phyloP scores from a whole-genome alignment of 2,329 filamentous ascomycete species.

The Ceratocystiopsis sp. region DNA sequence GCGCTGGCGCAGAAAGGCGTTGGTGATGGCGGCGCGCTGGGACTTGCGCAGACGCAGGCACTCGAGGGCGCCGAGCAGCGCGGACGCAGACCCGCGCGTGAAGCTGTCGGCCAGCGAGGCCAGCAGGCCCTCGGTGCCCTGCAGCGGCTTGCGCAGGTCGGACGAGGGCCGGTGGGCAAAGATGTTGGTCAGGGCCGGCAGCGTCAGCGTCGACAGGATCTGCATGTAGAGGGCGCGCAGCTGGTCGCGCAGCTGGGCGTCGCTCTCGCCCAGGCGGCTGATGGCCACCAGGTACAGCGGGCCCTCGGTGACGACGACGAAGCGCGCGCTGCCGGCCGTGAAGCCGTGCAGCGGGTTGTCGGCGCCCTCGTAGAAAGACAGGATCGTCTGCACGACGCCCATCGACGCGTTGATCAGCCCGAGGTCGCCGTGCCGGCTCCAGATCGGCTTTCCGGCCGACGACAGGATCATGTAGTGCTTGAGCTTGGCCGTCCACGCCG shows the following conservation, averaged over 20 bases:
- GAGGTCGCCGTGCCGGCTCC: slow-evolving; percentile 84
- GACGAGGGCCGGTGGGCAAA: slow-evolving; percentile 87
- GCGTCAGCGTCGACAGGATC: slow-evolving; percentile 83
- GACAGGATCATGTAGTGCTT: slow-evolving; percentile 97
- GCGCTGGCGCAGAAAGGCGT: slow-evolving; percentile 62
- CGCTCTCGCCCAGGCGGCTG: slow-evolving; percentile 81
- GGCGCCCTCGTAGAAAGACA: slow-evolving; percentile 81
- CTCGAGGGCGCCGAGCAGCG: slow-evolving; percentile 76
- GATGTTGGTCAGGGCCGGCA: slow-evolving; percentile 71
- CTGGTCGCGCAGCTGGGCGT: slow-evolving; percentile 70
- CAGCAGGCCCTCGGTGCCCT: slow-evolving; percentile 80
- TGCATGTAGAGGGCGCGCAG: slow-evolving; percentile 96
- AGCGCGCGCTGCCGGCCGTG: slow-evolving; percentile 69
- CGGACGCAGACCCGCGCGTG: slow-evolving; percentile 77
- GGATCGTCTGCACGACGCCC: slow-evolving; percentile 90
- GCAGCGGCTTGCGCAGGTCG: slow-evolving; percentile 72
- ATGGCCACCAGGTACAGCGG: slow-evolving; percentile 89
- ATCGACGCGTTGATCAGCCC: slow-evolving; percentile 84
- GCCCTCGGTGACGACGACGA: slow-evolving; percentile 71
- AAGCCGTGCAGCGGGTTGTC: slow-evolving; percentile 68
- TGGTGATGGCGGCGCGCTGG: slow-evolving; percentile 73
- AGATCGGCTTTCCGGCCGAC: slow-evolving; percentile 91
- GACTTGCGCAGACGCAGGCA: slow-evolving; percentile 85
- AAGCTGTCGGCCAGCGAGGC: slow-evolving; percentile 91
- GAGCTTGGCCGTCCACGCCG: slow-evolving; percentile 74